These are phyloP conservation scores for Metschnikowia rubicola DNA, from an alignment of 805 yeast species.

Conservation along the genomic window DNA sequence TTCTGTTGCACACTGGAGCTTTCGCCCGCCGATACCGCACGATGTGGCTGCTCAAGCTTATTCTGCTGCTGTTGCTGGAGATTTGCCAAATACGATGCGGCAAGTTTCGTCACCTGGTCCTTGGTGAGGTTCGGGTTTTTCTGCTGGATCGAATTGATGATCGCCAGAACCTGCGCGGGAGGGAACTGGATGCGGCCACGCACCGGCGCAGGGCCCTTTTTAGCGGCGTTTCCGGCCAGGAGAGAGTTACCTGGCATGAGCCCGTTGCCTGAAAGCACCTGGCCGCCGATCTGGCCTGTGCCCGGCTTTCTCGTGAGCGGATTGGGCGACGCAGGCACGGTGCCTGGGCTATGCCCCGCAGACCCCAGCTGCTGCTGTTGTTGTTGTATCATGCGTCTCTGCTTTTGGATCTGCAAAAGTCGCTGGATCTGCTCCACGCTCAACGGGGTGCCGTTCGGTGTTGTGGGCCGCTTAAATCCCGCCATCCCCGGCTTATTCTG, in stretches of 20 bases:
- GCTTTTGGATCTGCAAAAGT: constrained; percentile 50
- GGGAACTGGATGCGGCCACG: constrained; percentile 45
- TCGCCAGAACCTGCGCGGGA: constrained; percentile 62
- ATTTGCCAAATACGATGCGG: constrained; percentile 60
- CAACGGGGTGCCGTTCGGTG: constrained; percentile 55
- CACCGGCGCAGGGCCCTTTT: constrained; percentile 6
- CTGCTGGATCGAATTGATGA: constrained; percentile 60
- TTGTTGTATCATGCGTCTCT: constrained; percentile 45
- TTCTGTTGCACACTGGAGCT: constrained; percentile 12
- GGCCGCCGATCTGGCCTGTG: not conserved
- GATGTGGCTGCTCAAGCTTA: constrained; percentile 17
- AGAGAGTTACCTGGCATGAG: not conserved
- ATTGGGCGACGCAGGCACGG: not conserved
- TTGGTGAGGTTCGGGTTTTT: constrained; percentile 61
- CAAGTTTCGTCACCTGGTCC: constrained; percentile 63
- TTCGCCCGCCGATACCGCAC: constrained; percentile 14
- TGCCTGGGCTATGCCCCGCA: not conserved
- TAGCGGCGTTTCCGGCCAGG: constrained; percentile 2
- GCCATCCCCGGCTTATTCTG: constrained; percentile 13
- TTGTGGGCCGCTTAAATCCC: constrained; percentile 35
- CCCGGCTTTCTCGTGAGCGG: constrained; percentile 1
- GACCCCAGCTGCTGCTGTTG: constrained; percentile 26
- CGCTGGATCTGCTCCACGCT: constrained; percentile 62
- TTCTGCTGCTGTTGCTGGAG: constrained; percentile 52
- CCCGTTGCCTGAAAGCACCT: not conserved